Base-by-base conservation (phyloP, 1,284 basidiomycete genomes). In the Pyrrhoderma lamaoense region DNA sequence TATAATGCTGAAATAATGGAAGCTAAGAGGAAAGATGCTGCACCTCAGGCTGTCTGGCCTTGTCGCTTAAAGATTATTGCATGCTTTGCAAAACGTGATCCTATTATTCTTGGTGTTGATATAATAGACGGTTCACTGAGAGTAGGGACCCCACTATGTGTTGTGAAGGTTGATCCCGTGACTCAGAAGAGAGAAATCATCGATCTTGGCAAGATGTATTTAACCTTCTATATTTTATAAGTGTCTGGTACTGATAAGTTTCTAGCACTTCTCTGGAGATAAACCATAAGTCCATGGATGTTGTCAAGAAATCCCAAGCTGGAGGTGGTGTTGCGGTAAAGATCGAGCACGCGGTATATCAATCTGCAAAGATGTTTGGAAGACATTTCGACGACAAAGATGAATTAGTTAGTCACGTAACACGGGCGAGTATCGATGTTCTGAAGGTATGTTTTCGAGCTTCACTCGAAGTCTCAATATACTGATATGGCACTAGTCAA, bases 261-360 rank as follows among this genome's bases (percentile, higher is more conserved):
- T 49, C 23, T 57, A 94, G 92, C 56, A 93, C 94, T 1, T 94
- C 91, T 2, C 70, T 97, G 60, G 94, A 97, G 67, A 95, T 97
- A 65, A 97, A 97, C 64, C 92, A 95, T 71, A 90, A 90, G 63
- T 65, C 78, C 2, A 73, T 77, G 53, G 87, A 93, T 16, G 85
- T 95, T 22, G 81, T 99, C 60, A 96, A 95, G 73, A 93, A 91
- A 69, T 78, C 83, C 14, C 93, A 98, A 66, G 85, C 91, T 22
- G 95, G 93, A 63, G 95, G 80, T 54, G 95, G 95, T 67, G 95
- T 98, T 16, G 96, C 96, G 0, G 91, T 99, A 64, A 98, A 98
- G 77, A 97, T 99, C 58, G 96, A 99, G 67, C 89, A 96, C 64
- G 93, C 93, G 1, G 86, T 93, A 3, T 94, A 99, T 69, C 91